Conservation (phyloP, 2,329 filamentous ascomycete species). For the Exophiala xenobiotica region DNA sequence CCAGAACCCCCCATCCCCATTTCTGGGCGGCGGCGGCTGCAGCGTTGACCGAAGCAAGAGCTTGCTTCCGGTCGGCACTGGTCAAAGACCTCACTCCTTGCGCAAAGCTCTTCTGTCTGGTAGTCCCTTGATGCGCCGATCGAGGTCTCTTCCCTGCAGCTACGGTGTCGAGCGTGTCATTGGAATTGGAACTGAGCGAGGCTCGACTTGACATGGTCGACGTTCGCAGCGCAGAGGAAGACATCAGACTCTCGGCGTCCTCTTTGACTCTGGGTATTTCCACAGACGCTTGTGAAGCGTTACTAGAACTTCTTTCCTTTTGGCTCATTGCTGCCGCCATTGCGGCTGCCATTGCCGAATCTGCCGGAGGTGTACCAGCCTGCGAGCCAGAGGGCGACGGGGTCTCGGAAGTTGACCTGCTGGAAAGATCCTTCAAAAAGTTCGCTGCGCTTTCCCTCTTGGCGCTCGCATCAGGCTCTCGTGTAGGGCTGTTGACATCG, state of each 20-base stretch:
- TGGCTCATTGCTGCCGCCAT: conserved; percentile 39
- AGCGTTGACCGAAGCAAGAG: conserved; percentile 45
- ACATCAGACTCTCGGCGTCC: conserved; percentile 20
- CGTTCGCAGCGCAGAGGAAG: conserved; percentile 30
- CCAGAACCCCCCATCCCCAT: conserved; percentile 56
- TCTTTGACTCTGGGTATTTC: conserved; percentile 23
- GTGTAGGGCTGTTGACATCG: conserved; percentile 64
- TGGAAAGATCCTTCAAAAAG: conserved; percentile 66
- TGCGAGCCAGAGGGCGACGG: conserved; percentile 53
- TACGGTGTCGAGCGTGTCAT: conserved; percentile 28
- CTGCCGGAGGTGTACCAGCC: conserved; percentile 43
- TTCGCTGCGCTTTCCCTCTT: conserved; percentile 60
- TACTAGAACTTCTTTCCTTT: conserved; percentile 42
- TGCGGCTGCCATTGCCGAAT: conserved; percentile 37
- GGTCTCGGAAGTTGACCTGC: conserved; percentile 52
- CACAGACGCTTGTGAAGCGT: conserved; percentile 52
- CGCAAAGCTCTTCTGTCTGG: conserved; percentile 16
- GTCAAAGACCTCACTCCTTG: conserved; percentile 29
- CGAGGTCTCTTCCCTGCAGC: conserved; percentile 11
- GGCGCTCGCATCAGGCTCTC: conserved; percentile 55
- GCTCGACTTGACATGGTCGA: conserved; percentile 27
- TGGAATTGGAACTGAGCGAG: conserved; percentile 12
- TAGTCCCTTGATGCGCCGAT: conserved; percentile 15
- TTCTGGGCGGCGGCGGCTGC: conserved; percentile 60
- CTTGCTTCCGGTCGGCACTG: conserved; percentile 40